phyloP scores from a whole-genome alignment of 2,329 filamentous ascomycete species.

The Aspergillus sp. region DNA sequence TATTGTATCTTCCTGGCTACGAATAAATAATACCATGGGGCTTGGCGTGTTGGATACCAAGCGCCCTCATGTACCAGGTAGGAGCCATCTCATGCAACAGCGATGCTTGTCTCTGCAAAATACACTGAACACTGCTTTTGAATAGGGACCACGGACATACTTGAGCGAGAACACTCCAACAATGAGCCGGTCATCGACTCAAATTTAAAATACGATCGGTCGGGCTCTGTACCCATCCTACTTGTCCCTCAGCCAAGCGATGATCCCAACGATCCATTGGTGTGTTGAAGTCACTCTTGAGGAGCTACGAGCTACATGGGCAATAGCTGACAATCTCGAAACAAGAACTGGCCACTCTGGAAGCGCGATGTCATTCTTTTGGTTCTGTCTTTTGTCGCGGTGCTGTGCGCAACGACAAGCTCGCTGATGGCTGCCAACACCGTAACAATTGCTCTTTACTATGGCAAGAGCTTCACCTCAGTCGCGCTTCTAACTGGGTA shows the following conservation, averaged over 20 bases:
- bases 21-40: conserved; percentile 53
- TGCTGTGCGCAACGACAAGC: conserved; percentile 81
- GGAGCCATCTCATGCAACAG: conserved; percentile 21
- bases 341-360: conserved; percentile 81
- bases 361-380: conserved; percentile 77
- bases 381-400: conserved; percentile 74
- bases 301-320: not conserved
- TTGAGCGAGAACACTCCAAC: conserved; percentile 56
- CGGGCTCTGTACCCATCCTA: conserved; percentile 69
- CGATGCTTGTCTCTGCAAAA: no score
- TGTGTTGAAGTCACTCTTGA: conserved; percentile 34
- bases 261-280: conserved; percentile 84
- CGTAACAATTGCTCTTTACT: conserved; percentile 70
- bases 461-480: conserved; percentile 67
- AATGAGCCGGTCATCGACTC: conserved; percentile 37
- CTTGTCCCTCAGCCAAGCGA: conserved; percentile 88
- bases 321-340: not conserved
- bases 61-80: conserved; percentile 74
- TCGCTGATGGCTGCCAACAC: conserved; percentile 89
- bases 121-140: not conserved
- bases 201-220: conserved; percentile 71
- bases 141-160: conserved; percentile 56
- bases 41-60: conserved; percentile 70
- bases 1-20: not conserved
- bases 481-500: conserved; percentile 84